Conservation (phyloP, 192 early-diverging fungal genomes). For the Radiomyces spectabilis region DNA sequence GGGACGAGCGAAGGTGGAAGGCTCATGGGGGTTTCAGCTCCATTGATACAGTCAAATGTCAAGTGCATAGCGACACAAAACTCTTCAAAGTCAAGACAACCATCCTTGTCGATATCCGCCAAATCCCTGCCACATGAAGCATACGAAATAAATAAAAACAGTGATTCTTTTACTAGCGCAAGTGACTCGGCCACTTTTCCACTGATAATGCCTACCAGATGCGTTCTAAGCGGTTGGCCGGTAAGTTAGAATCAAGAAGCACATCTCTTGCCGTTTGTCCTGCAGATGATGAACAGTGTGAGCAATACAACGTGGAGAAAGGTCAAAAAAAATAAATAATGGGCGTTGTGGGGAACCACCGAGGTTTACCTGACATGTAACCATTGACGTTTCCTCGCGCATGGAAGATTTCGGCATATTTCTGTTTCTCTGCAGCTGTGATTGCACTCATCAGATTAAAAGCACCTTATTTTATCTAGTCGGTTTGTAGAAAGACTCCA, state of each 20-base stretch:
- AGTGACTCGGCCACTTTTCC: no score
- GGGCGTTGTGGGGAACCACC: neutral
- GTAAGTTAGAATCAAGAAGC: conserved; percentile 31
- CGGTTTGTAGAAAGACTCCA: neutral
- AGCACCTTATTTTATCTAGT: neutral
- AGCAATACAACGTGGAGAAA: neutral
- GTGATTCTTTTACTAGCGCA: no score
- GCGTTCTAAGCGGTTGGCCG: conserved; percentile 27
- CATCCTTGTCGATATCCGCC: conserved; percentile 78
- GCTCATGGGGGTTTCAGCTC: conserved; percentile 41
- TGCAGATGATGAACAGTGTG: neutral
- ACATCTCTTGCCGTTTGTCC: conserved; percentile 29
- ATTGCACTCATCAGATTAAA: conserved; percentile 9
- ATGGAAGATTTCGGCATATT: conserved; percentile 49
- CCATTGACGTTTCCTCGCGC: conserved; percentile 42
- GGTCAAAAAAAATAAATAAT: neutral
- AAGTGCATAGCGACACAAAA: conserved; percentile 74
- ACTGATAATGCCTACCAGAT: conserved; percentile 24
- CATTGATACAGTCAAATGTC: conserved; percentile 61
- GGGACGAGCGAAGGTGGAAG: conserved; percentile 65
- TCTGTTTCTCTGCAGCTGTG: conserved; percentile 35
- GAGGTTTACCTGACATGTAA: conserved; percentile 38
- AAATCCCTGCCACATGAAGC: conserved; percentile 44
- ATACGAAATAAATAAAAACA: neutral
- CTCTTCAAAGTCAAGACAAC: conserved; percentile 76